Evolutionary conservation across 2,329 filamentous ascomycete species (phyloP).

Genomic region (Fusarium hostae): DNA sequence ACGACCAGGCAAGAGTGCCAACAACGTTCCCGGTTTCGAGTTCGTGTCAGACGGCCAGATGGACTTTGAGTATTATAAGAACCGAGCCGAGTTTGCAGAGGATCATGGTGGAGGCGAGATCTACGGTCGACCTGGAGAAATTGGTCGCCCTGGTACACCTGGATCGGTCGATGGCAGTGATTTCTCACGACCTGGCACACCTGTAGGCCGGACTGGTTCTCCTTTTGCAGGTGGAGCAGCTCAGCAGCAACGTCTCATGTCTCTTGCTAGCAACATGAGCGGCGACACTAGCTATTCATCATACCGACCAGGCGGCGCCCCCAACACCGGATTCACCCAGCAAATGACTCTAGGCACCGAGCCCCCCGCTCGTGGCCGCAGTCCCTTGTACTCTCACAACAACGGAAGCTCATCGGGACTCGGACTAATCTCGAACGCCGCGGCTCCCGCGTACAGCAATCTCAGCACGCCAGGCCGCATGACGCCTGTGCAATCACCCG

Average conservation of each 20-base stretch:
- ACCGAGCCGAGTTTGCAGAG: constrained; percentile 86
- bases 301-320: constrained; percentile 38
- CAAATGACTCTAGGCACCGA: constrained; percentile 40
- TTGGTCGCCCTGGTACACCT: constrained; percentile 71
- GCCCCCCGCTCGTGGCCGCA: constrained; percentile 51
- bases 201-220: constrained; percentile 47
- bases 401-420: constrained; percentile 66
- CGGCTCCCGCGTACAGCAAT: constrained; percentile 59
- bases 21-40: constrained; percentile 79
- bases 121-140: constrained; percentile 69
- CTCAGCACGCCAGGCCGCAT: constrained; percentile 36
- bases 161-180: constrained; percentile 61
- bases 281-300: constrained; percentile 48
- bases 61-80: constrained; percentile 93
- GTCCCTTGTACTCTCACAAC: constrained; percentile 60
- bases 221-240: constrained; percentile 48
- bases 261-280: constrained; percentile 36
- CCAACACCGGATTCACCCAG: constrained; percentile 38
- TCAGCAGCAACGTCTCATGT: constrained; percentile 44
- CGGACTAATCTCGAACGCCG: constrained; percentile 64
- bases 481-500: constrained; percentile 47
- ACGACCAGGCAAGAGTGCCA: constrained; percentile 59
- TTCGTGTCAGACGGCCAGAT: constrained; percentile 87
- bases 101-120: constrained; percentile 84
- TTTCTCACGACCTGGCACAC: constrained; percentile 63